Conservation (phyloP, 495 filamentous ascomycete species). For the Apodospora peruviana region DNA sequence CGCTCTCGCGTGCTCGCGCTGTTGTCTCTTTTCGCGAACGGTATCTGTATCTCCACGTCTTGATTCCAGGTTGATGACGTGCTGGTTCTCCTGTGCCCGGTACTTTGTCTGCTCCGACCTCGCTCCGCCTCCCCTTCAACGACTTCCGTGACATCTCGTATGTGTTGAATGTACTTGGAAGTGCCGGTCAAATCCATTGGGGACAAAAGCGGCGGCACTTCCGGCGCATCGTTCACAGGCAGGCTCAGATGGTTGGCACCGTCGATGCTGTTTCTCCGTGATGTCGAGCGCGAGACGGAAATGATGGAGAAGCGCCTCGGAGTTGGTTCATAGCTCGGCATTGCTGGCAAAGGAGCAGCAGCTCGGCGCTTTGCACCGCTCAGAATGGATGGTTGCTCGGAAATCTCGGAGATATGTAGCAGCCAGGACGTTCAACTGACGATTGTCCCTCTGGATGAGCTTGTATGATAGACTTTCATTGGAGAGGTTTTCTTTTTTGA, state of each 20-base stretch:
- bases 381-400: neutral
- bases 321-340: conserved; percentile 22
- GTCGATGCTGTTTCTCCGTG: conserved; percentile 21
- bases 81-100: neutral
- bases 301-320: conserved; percentile 17
- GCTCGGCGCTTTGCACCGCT: neutral
- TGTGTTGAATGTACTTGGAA: conserved; percentile 11
- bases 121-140: neutral
- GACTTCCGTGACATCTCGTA: neutral
- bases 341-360: neutral
- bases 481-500: neutral
- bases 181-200: conserved; percentile 9
- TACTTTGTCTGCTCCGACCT: conserved; percentile 9
- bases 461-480: neutral
- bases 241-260: conserved; percentile 2
- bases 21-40: conserved; percentile 10
- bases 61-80: conserved; percentile 6
- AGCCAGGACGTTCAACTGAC: neutral
- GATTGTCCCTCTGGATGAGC: neutral
- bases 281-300: conserved; percentile 10
- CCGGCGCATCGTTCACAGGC: neutral
- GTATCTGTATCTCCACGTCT: conserved; percentile 4
- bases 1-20: conserved; percentile 19
- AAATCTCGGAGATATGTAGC: neutral
- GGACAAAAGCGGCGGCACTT: neutral